phyloP scores from a whole-genome alignment of 202 grass and related monocot species.

The Elaeis oleifera region DNA sequence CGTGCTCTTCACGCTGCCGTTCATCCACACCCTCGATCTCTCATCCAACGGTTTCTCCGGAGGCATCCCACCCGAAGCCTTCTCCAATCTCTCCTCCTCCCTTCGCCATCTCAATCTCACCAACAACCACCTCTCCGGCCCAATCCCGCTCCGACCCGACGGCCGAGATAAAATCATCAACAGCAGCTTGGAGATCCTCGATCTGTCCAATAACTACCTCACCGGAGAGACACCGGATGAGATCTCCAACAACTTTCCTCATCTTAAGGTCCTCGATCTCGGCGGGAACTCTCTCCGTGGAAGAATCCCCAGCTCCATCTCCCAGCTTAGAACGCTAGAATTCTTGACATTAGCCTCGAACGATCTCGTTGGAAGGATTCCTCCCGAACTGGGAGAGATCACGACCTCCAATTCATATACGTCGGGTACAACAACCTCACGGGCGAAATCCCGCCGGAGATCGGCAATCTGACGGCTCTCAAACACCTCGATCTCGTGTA shows the following conservation, averaged over 20 bases:
- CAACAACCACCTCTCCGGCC: slow-evolving; percentile 12
- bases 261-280: slow-evolving; percentile 8
- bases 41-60: slow-evolving; percentile 10
- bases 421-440: not conserved
- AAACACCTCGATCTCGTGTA: slow-evolving; percentile 9
- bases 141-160: not conserved
- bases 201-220: too few species aligned
- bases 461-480: slow-evolving; percentile 7
- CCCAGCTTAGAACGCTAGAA: not conserved
- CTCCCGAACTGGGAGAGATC: slow-evolving; percentile 4
- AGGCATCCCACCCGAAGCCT: slow-evolving; percentile 1
- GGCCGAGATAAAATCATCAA: too few species aligned
- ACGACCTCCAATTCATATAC: not conserved
- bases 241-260: not conserved
- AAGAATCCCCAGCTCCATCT: not conserved
- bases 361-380: slow-evolving; percentile 8
- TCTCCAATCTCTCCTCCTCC: not conserved
- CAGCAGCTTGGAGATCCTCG: too few species aligned
- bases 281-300: slow-evolving; percentile 11
- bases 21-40: slow-evolving; percentile 6
- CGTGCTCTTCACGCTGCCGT: not conserved
- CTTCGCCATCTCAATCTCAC: slow-evolving; percentile 12
- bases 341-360: slow-evolving; percentile 8
- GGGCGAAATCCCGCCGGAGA: slow-evolving; percentile 5
- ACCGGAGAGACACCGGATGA: too few species aligned